Evolutionary conservation across 2,329 filamentous ascomycete species (phyloP).

Genomic region (Pseudopithomyces chartarum): DNA sequence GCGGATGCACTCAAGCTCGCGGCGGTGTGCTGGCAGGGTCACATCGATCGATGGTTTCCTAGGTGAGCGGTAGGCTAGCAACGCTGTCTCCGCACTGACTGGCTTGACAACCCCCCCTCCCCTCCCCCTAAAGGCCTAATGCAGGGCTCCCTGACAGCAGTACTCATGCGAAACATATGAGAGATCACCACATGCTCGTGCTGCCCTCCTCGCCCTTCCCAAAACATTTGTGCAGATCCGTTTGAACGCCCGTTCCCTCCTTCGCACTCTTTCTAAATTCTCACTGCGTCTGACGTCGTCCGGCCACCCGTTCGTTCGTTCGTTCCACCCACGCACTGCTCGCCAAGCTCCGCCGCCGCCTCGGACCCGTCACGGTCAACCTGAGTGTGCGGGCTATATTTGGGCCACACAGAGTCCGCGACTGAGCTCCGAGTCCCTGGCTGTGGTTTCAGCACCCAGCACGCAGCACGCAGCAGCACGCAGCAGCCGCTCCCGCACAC

Average conservation of each 20-base stretch:
- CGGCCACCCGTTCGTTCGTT: constrained; percentile 1
- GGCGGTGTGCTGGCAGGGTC: not conserved
- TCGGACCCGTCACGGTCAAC: not conserved
- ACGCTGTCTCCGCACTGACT: constrained; percentile 1
- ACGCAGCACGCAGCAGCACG: not conserved
- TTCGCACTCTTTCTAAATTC: too few species aligned
- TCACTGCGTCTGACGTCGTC: constrained; percentile 4
- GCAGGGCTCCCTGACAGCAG: constrained; percentile 3
- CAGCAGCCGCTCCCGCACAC: constrained; percentile 4
- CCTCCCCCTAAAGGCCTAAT: too few species aligned
- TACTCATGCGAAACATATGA: constrained; percentile 15
- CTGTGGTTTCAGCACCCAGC: constrained; percentile 8
- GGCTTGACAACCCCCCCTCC: not conserved
- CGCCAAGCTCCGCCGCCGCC: constrained; percentile 11
- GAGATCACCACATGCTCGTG: constrained; percentile 1
- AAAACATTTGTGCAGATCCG: constrained; percentile 5
- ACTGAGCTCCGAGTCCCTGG: constrained; percentile 12
- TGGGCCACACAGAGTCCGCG: constrained; percentile 3
- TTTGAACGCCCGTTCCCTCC: not conserved
- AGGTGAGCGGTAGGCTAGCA: not conserved
- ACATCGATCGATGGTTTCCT: constrained; percentile 5
- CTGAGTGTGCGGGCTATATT: constrained; percentile 7
- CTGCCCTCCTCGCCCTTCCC: not conserved
- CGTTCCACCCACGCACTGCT: not conserved
- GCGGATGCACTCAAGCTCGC: not conserved